Base-by-base conservation (phyloP, 139 green algal genomes). In the Chlorella sp. region DNA sequence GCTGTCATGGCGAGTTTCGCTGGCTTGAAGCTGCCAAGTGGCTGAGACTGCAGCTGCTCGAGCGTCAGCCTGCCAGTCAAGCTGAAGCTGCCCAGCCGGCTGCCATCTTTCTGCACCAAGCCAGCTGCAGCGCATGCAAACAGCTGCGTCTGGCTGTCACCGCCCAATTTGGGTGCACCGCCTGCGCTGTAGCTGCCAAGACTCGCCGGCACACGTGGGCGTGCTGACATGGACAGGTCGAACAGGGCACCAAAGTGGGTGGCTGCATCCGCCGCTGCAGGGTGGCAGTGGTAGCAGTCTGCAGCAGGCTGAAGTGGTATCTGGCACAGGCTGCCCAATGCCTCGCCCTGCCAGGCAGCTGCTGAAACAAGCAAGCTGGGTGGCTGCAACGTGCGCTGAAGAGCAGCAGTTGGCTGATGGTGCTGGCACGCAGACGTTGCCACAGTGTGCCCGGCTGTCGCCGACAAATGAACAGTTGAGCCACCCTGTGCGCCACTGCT, bases 261-360 rank as follows among this genome's bases (percentile, higher is more conserved):
- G 68, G 84, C 40, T 2, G 84, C 84, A 19, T 88, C 84, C 0
- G 48, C 84, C 0, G 26, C 48, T 3, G 85, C 85, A 26, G 85
- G 85, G 71, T 89, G 85, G 85, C 85, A 89, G 71, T 71, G 39
- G 85, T 83, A 89, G 85, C 71, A 22, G 42, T 82, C 71, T 1
- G 24, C 30, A 21, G 75, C 42, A 28, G 32, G 30, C 16, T 36
- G 32, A 37, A 83, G 39, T 32, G 68, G 66, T 37, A 34, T 2
- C 2, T 64, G 39, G 28, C 48, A 60, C 15, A 87, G 26, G 83
- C 34, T 77, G 36, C 61, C 66, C 15, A 87, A 24, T 22, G 83
- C 83, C 36, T 88, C 66, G 19, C 66, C 66, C 11, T 32, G 16
- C 66, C 81, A 86, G 57, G 16, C 14, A 9, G 21, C 12, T 19